phyloP scores from a whole-genome alignment of 129 eudicot species.

The sunflower (Helianthus annuus) region DNA sequence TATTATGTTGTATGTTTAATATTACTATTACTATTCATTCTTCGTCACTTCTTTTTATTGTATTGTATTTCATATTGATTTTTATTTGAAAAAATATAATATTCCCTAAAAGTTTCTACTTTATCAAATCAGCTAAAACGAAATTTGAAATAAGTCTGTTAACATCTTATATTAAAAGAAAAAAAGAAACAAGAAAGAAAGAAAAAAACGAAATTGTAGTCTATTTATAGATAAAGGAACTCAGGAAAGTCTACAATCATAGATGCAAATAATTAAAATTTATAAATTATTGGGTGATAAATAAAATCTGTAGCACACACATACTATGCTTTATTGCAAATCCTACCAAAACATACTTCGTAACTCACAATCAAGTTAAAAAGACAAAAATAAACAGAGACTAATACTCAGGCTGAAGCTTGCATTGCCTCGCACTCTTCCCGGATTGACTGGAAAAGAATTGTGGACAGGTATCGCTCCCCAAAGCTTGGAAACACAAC shows the following conservation, averaged over 20 bases:
- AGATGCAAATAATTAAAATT: background rate
- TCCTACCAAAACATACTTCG: conserved; percentile 8
- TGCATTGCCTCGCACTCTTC: conserved; percentile 74
- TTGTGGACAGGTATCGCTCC: conserved; percentile 68
- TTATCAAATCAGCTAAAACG: no score
- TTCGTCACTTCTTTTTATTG: no score
- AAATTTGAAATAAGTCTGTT: no score
- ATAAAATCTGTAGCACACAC: background rate
- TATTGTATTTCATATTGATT: no score
- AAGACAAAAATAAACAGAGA: background rate
- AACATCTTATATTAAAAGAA: no score
- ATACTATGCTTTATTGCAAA: conserved; percentile 26
- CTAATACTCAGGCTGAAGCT: conserved; percentile 26
- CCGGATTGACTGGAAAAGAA: conserved; percentile 70
- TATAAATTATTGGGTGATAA: background rate
- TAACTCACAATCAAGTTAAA: no score
- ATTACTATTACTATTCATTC: no score
- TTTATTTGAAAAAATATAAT: no score
- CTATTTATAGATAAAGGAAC: background rate
- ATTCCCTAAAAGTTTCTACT: no score
- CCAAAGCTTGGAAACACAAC: conserved; percentile 86
- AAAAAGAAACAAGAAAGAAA: no score
- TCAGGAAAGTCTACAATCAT: background rate
- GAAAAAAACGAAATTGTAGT: background rate
- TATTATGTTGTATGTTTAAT: no score